These are phyloP conservation scores for Salmacisia buchloeana DNA, from an alignment of 1,284 basidiomycete species.

Conservation along the genomic window DNA sequence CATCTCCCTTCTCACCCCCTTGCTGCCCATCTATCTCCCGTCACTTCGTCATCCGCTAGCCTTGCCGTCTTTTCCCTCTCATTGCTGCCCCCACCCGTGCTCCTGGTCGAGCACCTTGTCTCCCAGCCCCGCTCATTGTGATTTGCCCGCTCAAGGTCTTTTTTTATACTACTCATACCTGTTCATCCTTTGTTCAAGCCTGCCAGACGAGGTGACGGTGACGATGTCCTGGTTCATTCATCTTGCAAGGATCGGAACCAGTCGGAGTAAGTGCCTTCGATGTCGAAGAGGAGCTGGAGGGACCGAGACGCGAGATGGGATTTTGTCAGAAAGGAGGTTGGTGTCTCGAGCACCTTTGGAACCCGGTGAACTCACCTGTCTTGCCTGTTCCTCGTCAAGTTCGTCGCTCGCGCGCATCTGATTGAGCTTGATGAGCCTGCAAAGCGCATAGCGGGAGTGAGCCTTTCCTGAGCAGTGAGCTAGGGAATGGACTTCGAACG, in stretches of 20 bases:
- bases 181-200: no score
- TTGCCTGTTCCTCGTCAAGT: slow-evolving; percentile 86
- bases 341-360: neutral
- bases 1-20: no score
- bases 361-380: slow-evolving; percentile 63
- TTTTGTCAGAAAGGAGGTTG: neutral
- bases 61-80: no score
- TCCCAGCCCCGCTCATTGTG: no score
- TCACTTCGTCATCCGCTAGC: no score
- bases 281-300: slow-evolving; percentile 80
- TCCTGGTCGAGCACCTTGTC: no score
- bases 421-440: slow-evolving; percentile 89
- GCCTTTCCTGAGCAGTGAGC: neutral
- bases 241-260: slow-evolving; percentile 74
- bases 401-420: slow-evolving; percentile 96
- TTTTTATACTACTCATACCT: no score
- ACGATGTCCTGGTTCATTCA: no score
- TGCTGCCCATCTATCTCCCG: no score
- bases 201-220: no score
- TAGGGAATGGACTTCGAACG: slow-evolving; percentile 30
- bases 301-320: neutral
- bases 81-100: no score
- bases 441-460: neutral
- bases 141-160: no score
- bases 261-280: slow-evolving; percentile 92